These are phyloP conservation scores for Cladophialophora exuberans DNA, from an alignment of 2,329 filamentous ascomycete genomes.

Conservation along the genomic window DNA sequence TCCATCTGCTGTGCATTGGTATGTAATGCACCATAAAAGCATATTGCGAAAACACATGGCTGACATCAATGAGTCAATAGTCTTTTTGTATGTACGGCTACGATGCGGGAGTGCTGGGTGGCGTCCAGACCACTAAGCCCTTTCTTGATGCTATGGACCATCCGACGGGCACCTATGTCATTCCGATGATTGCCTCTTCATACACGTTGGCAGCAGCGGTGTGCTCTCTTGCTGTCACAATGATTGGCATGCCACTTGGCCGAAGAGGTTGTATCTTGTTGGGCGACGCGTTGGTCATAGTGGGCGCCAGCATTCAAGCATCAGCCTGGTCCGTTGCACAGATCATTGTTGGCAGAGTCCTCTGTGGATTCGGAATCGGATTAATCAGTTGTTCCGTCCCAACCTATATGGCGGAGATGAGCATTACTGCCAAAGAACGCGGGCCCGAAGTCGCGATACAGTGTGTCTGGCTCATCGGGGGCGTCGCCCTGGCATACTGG, in stretches of 20 bases:
- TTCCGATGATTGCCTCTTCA: constrained; percentile 38
- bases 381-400: constrained; percentile 38
- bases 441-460: constrained; percentile 36
- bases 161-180: constrained; percentile 27
- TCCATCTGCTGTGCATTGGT: constrained; percentile 35
- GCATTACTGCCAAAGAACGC: constrained; percentile 35
- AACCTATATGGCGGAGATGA: constrained; percentile 40
- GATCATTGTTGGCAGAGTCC: constrained; percentile 28
- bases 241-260: constrained; percentile 35
- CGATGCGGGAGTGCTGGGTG: constrained; percentile 42
- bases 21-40: neutral
- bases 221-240: constrained; percentile 35
- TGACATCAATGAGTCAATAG: constrained; percentile 1
- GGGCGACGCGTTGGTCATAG: constrained; percentile 34
- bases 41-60: neutral
- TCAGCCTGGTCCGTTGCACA: constrained; percentile 37
- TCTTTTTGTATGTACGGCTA: constrained; percentile 42
- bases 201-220: constrained; percentile 32
- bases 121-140: constrained; percentile 37
- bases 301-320: constrained; percentile 38
- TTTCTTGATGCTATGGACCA: constrained; percentile 39
- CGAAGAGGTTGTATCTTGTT: constrained; percentile 37
- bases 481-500: constrained; percentile 39
- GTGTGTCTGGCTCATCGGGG: constrained; percentile 36
- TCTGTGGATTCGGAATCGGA: constrained; percentile 43